These are phyloP conservation scores for Sugiyamaella floridensis DNA, from an alignment of 805 yeast genomes.

Conservation along the genomic window DNA sequence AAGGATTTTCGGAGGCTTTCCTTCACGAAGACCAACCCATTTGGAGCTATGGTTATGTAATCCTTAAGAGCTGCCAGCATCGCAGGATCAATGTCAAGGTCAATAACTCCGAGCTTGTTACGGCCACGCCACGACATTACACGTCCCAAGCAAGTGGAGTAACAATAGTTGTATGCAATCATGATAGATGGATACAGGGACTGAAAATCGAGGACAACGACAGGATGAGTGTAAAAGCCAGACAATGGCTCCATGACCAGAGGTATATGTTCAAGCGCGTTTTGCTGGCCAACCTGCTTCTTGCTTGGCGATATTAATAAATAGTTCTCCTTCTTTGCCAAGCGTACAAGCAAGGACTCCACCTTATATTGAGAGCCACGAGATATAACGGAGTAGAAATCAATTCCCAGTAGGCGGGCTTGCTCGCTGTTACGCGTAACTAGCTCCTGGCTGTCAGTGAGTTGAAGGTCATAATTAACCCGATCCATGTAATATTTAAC, in stretches of 20 bases:
- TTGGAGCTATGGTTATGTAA: constrained; percentile 69
- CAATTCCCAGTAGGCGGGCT: constrained; percentile 81
- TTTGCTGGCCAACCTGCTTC: constrained; percentile 73
- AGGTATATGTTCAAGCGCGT: constrained; percentile 81
- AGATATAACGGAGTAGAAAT: constrained; percentile 77
- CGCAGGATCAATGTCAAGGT: constrained; percentile 49
- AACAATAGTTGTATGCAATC: constrained; percentile 80
- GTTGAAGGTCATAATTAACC: constrained; percentile 37
- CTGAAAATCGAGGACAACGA: constrained; percentile 87
- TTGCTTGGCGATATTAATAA: constrained; percentile 73
- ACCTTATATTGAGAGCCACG: constrained; percentile 94
- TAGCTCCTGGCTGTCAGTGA: constrained; percentile 57
- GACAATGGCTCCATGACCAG: constrained; percentile 89
- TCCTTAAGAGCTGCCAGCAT: constrained; percentile 45
- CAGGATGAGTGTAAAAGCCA: constrained; percentile 77
- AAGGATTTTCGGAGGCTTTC: constrained; percentile 59
- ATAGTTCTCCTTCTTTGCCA: constrained; percentile 70
- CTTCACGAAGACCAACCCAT: constrained; percentile 75
- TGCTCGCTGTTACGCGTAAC: constrained; percentile 70
- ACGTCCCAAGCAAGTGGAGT: constrained; percentile 37
- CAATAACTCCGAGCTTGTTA: constrained; percentile 33
- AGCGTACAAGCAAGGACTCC: constrained; percentile 70
- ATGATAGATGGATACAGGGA: constrained; percentile 89
- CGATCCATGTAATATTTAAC: constrained; percentile 43
- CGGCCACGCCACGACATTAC: constrained; percentile 27